Conservation (phyloP, 2,329 filamentous ascomycete genomes). For the Emergomyces pasteurianus region DNA sequence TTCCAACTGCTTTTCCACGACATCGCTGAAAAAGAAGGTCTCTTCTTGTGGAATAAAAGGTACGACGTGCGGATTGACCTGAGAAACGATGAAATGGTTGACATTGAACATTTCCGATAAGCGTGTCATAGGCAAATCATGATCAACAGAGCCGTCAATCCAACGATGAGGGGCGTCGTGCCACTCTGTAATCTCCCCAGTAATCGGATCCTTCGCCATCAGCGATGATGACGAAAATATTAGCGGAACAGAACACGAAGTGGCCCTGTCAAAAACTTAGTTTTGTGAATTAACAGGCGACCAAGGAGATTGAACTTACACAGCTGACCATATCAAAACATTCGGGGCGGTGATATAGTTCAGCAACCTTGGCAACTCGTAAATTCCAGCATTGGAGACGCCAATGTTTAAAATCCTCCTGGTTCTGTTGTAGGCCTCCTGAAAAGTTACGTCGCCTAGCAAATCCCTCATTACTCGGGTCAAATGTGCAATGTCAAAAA, state of each 20-base stretch:
- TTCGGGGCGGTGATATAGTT: slow-evolving; percentile 93
- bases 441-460: slow-evolving; percentile 84
- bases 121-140: slow-evolving; percentile 81
- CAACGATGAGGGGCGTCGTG: slow-evolving; percentile 74
- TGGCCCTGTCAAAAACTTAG: slow-evolving; percentile 41
- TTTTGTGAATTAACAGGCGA: not conserved
- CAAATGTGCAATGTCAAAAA: slow-evolving; percentile 75
- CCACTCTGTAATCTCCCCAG: slow-evolving; percentile 68
- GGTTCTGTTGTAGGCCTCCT: slow-evolving; percentile 92
- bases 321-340: slow-evolving; percentile 91
- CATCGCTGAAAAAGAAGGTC: slow-evolving; percentile 29
- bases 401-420: slow-evolving; percentile 86
- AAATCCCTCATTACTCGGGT: slow-evolving; percentile 68
- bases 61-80: slow-evolving; percentile 89
- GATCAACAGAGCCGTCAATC: slow-evolving; percentile 92
- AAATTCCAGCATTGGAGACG: slow-evolving; percentile 75
- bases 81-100: slow-evolving; percentile 94
- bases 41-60: slow-evolving; percentile 73
- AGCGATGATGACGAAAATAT: slow-evolving; percentile 71
- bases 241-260: slow-evolving; percentile 83
- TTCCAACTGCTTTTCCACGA: slow-evolving; percentile 21
- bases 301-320: slow-evolving; percentile 36
- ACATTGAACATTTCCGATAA: slow-evolving; percentile 95
- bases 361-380: slow-evolving; percentile 73
- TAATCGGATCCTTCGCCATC: slow-evolving; percentile 72